A percentile compares a stretch with the other conserved stretches of the same genome.
Evolutionary conservation across 148 eudicot species (phyloP).

Genomic region (Cornus kousa): DNA sequence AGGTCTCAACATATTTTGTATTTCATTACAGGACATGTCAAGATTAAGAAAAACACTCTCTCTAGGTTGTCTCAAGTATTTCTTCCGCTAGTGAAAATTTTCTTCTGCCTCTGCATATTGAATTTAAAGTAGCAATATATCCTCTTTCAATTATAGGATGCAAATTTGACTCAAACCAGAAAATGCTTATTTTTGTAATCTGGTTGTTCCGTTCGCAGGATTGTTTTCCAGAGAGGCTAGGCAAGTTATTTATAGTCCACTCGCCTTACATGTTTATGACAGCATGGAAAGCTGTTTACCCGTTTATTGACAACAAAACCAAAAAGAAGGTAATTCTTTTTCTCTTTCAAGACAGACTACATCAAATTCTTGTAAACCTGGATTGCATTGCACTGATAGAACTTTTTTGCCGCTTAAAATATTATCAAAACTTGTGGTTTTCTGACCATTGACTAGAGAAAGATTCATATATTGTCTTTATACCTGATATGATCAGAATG

Average conservation of each 20-base stretch:
- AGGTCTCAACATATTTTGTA: not conserved
- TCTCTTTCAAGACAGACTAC: not conserved
- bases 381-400: not conserved
- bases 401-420: not conserved
- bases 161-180: not conserved
- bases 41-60: not conserved
- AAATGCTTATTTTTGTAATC: not conserved
- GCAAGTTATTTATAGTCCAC: constrained; percentile 44
- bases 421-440: not conserved
- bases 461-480: not conserved
- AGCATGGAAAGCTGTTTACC: constrained; percentile 57
- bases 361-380: not conserved
- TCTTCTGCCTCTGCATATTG: not conserved
- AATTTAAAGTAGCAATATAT: not conserved
- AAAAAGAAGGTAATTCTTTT: constrained; percentile 42
- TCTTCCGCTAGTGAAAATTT: not conserved
- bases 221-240: constrained; percentile 60
- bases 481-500: not conserved
- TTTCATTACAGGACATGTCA: not conserved
- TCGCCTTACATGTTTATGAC: constrained; percentile 54
- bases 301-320: constrained; percentile 56
- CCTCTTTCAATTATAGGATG: not conserved
- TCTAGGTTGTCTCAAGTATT: not conserved
- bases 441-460: not conserved
- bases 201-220: constrained; percentile 33